Evolutionary conservation across 306 rosid genomes (phyloP), one percentile per base, ranked within the genome.

Genomic region (Abrus pulchellus): DNA sequence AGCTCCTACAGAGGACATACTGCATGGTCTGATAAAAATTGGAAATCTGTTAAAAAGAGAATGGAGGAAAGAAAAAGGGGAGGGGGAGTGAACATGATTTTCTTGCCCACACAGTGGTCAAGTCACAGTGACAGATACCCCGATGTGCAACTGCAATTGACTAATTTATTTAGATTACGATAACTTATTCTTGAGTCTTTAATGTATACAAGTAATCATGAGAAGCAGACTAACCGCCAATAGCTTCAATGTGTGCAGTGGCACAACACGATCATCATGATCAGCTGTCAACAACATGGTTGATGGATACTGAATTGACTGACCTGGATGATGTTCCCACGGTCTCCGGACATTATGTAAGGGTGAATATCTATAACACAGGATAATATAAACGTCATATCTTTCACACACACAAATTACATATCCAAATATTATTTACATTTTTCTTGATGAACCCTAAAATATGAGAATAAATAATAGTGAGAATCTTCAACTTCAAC

Each of bases 251-350:
- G 98, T 88, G 84, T 95, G 98, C 78, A 95, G 74, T 4, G 98
- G 98, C 59, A 95, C 99, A 78, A 95, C 99, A 66, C 99, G 94
- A 68, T 95, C 99, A 78, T 95, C 99, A 48, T 95, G 99, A 92
- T 95, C 99, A 78, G 98, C 99, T 32, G 99, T 95, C 91, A 95
- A 72, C 72, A 95, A 67, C 97, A 95, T 91, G 67, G 94, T 93
- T 52, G 98, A 61, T 83, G 98, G 99, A 82, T 95, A 95, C 85
- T 93, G 99, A 76, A 75, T 20, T 83, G 79, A 65, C 83, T 83
- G 80, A 68, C 70, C 89, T 1, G 90, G 56, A 81, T 86, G 81
- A 56, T 80, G 87, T 68, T 90, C 99, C 98, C 99, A 95, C 7
- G 96, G 99, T 85, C 97, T 88, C 90, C 82, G 85, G 43, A 95